Percentiles rank a stretch among this genome's conserved stretches.
Conservation (phyloP, 768 basidiomycete genomes). For the Leucocoprinus leucothites region DNA sequence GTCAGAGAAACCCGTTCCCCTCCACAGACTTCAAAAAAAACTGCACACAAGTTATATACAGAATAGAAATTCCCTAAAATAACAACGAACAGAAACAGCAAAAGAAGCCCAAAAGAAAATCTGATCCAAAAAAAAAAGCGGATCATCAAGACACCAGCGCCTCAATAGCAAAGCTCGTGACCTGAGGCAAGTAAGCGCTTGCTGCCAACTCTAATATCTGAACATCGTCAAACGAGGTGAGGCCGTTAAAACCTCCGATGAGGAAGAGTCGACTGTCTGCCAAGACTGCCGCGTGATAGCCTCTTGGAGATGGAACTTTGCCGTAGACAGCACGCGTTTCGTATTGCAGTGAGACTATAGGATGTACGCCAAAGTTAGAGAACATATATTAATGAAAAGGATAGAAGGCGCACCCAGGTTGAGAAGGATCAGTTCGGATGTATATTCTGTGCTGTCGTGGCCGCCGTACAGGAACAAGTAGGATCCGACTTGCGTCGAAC, state of each 20-base stretch:
- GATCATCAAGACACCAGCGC: slow-evolving; percentile 8
- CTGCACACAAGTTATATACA: too few relatives aligned
- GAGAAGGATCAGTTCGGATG: slow-evolving; percentile 72
- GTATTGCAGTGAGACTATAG: slow-evolving; percentile 77
- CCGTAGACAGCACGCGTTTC: slow-evolving; percentile 72
- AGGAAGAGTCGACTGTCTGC: slow-evolving; percentile 85
- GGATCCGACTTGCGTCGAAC: slow-evolving; percentile 86
- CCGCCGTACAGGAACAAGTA: slow-evolving; percentile 90
- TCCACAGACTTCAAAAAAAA: too few relatives aligned
- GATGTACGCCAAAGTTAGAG: slow-evolving; percentile 1
- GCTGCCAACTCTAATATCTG: slow-evolving; percentile 84
- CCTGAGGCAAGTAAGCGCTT: slow-evolving; percentile 86
- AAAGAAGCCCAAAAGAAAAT: too few relatives aligned
- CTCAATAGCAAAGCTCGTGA: slow-evolving; percentile 71
- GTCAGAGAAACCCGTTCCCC: too few relatives aligned
- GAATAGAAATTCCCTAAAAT: too few relatives aligned
- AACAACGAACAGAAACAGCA: too few relatives aligned
- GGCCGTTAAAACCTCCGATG: slow-evolving; percentile 88
- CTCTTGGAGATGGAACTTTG: slow-evolving; percentile 66
- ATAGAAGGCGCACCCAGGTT: slow-evolving; percentile 64
- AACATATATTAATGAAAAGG: background rate
- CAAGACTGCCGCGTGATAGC: slow-evolving; percentile 80
- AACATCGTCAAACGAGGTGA: slow-evolving; percentile 81
- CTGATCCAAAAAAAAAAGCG: too few relatives aligned
- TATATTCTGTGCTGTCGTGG: slow-evolving; percentile 78